These are phyloP conservation scores for Arthroderma uncinatum DNA, from an alignment of 2,329 filamentous ascomycete genomes.

Conservation along the genomic window DNA sequence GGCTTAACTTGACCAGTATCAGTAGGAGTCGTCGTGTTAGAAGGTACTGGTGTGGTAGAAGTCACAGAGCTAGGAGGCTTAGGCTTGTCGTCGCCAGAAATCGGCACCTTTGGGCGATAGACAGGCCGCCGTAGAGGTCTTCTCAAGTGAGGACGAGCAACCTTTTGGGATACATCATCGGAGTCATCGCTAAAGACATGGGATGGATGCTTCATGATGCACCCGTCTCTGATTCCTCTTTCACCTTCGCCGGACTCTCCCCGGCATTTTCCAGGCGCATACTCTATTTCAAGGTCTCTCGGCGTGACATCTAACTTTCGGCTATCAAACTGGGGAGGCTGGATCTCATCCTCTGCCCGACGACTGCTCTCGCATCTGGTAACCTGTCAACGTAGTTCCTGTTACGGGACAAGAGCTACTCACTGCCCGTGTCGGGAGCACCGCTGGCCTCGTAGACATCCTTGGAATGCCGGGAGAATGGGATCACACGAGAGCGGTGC, in stretches of 20 bases:
- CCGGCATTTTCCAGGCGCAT: neutral
- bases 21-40: no score
- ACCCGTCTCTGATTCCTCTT: neutral
- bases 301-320: neutral
- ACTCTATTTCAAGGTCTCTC: neutral
- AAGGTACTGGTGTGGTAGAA: no score
- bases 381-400: no score
- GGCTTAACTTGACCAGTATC: neutral
- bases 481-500: slow-evolving; percentile 9
- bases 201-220: slow-evolving; percentile 1
- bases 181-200: neutral
- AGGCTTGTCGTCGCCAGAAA: neutral
- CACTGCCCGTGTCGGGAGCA: slow-evolving; percentile 10
- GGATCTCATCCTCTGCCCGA: neutral
- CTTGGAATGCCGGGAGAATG: neutral
- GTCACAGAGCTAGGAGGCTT: neutral
- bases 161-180: neutral
- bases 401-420: neutral
- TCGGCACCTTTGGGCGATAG: neutral
- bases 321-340: neutral
- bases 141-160: neutral
- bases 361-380: neutral
- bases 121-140: neutral
- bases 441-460: slow-evolving; percentile 11
- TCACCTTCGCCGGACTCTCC: neutral